Evolutionary conservation across 169 alveolate species (phyloP), one percentile per base, ranked within the genome.

Genomic region (Plasmodium ovale): DNA sequence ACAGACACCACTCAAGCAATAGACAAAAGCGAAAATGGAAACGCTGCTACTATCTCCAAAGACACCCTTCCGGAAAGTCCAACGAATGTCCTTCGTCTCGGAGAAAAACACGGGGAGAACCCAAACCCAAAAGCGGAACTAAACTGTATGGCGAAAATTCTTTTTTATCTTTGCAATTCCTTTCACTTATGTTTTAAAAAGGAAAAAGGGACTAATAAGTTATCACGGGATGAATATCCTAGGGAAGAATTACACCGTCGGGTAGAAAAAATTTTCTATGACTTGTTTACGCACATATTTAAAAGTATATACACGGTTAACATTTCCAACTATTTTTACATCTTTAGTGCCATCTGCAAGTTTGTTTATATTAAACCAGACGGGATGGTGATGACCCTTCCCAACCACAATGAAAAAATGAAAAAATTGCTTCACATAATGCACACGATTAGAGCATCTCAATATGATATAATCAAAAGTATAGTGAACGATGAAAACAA

Each of bases 221-320:
- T 21, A 2, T 47, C 1, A 14, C 12, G 16, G 23, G 56, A 47
- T 47, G 10, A 14, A 0, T 5, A 47, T 14, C 1, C 10, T n/a
- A 54, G 7, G 25, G 7, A 39, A 56, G 10, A 67, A 4, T 35
- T 70, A 44, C 9, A 42, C 3, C 3, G n/a, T 5, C 31, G 19
- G 4, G 49, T 62, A 3, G 71, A 21, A 77, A 77, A n/a, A 44
- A 59, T 56, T 14, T 77, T 77, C 62, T 77, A 77, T 37, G 88
- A 77, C 42, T 60, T 77, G 19, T 44, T 77, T 54, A 62, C 88
- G 12, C 62, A 44, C 16, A 42, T 77, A 14, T 60, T 77, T n/a
- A 77, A 77, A 23, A 60, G 44, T 31, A 14, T 77, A 25, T 39
- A 62, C 37, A 47, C 16, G 9, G 25, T 77, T 14, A 60, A 77